These are phyloP conservation scores for Cyclostephanos invisitatus DNA, from an alignment of 108 stramenopile species.

Conservation along the genomic window DNA sequence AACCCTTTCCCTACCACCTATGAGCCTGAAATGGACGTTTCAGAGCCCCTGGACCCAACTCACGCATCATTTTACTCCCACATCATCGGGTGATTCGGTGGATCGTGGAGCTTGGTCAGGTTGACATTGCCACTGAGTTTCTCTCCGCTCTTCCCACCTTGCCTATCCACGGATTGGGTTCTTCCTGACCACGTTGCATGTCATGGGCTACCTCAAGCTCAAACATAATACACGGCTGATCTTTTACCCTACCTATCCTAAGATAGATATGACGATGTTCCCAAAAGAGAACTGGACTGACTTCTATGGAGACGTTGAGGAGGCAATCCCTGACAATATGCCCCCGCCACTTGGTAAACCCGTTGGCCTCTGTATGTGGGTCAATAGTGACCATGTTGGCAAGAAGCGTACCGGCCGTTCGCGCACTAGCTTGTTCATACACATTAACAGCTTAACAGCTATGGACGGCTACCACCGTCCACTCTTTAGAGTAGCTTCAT, in stretches of 20 bases:
- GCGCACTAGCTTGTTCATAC: too few species aligned
- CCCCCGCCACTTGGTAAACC: conserved; percentile 14
- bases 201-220: not conserved
- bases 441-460: too few species aligned
- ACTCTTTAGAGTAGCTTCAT: too few species aligned
- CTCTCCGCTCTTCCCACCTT: conserved; percentile 41
- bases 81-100: conserved; percentile 48
- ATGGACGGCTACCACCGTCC: too few species aligned
- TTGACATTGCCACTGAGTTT: conserved; percentile 49
- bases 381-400: not conserved
- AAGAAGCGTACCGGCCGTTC: not conserved
- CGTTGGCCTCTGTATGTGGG: not conserved
- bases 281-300: conserved; percentile 2
- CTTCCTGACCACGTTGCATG: conserved; percentile 21
- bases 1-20: conserved; percentile 29
- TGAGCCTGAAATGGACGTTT: conserved; percentile 10
- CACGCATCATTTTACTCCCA: conserved; percentile 13
- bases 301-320: conserved; percentile 9
- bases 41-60: not conserved
- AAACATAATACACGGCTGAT: not conserved
- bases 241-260: conserved; percentile 31
- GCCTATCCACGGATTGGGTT: conserved; percentile 47
- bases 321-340: conserved; percentile 25
- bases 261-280: not conserved
- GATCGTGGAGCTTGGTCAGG: conserved; percentile 53